These are phyloP conservation scores for Peniophora sp. DNA, from an alignment of 1,284 basidiomycete genomes.

Conservation along the genomic window DNA sequence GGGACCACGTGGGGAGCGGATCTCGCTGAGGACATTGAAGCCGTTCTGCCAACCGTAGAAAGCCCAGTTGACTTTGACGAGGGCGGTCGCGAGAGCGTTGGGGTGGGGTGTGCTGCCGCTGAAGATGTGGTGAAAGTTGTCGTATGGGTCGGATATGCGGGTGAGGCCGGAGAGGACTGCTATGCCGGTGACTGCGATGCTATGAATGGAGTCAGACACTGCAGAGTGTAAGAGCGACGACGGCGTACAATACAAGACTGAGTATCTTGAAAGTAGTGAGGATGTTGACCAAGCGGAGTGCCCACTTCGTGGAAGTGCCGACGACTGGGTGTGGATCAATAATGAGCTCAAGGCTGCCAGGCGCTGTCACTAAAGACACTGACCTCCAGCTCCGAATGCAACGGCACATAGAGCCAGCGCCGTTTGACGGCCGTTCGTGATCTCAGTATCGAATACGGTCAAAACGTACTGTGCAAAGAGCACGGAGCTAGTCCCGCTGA, in stretches of 20 bases:
- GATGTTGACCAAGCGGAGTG: slow-evolving; percentile 18
- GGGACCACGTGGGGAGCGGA: slow-evolving; percentile 22
- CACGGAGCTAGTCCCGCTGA: slow-evolving; percentile 18
- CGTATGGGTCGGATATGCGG: slow-evolving; percentile 33
- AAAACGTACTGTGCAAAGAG: slow-evolving; percentile 22
- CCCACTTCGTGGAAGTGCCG: slow-evolving; percentile 22
- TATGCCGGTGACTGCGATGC: slow-evolving; percentile 35
- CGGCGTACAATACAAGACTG: slow-evolving; percentile 17
- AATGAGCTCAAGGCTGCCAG: background rate
- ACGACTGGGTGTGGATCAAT: slow-evolving; percentile 11
- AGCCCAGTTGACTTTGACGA: slow-evolving; percentile 38
- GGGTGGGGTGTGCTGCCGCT: slow-evolving; percentile 30
- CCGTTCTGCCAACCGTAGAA: slow-evolving; percentile 37
- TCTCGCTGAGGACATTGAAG: slow-evolving; percentile 39
- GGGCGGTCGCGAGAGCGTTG: slow-evolving; percentile 35
- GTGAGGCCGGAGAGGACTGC: slow-evolving; percentile 41
- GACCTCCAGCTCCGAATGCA: slow-evolving; percentile 17
- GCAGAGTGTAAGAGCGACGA: background rate
- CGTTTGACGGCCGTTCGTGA: slow-evolving; percentile 16
- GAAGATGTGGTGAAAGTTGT: slow-evolving; percentile 43
- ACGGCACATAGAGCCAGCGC: slow-evolving; percentile 15
- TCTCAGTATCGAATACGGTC: slow-evolving; percentile 13
- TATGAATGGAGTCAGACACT: slow-evolving; percentile 16
- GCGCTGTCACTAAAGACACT: background rate
- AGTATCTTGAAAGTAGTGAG: slow-evolving; percentile 20